A percentile compares a stretch with the other conserved stretches of the same genome.
Evolutionary conservation across 2,329 filamentous ascomycete genomes (phyloP).

Genomic region (Microsporum audouinii): DNA sequence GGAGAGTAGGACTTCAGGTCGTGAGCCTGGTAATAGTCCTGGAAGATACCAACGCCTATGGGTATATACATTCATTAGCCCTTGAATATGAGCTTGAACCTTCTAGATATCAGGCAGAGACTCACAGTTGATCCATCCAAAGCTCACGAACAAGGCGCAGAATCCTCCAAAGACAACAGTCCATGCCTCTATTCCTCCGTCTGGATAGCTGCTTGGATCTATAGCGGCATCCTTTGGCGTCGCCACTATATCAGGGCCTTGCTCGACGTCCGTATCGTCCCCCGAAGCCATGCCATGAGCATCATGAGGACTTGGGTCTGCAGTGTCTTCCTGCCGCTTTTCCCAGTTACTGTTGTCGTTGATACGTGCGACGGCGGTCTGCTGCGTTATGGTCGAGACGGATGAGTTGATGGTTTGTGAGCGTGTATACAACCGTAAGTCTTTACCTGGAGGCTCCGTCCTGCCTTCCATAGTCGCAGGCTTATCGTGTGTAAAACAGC

Average conservation of each 20-base stretch:
- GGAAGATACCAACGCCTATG: slow-evolving; percentile 42
- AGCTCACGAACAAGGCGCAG: slow-evolving; percentile 39
- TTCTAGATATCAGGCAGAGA: background rate
- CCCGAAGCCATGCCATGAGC: background rate
- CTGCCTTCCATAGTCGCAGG: background rate
- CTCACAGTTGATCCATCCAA: slow-evolving; percentile 42
- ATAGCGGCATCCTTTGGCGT: slow-evolving; percentile 6
- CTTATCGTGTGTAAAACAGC: background rate
- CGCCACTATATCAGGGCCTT: background rate
- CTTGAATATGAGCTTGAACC: background rate
- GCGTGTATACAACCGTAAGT: background rate
- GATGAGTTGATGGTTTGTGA: background rate
- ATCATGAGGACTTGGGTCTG: background rate
- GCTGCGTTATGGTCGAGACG: background rate
- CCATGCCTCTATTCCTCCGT: slow-evolving; percentile 26
- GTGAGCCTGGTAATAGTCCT: slow-evolving; percentile 46
- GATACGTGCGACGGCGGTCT: background rate
- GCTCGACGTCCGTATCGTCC: slow-evolving; percentile 4
- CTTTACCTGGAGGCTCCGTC: background rate
- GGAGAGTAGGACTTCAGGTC: slow-evolving; percentile 40
- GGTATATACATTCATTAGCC: slow-evolving; percentile 7
- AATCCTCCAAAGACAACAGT: slow-evolving; percentile 41
- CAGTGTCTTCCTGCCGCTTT: background rate
- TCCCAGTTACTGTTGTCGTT: background rate
- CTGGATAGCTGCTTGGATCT: slow-evolving; percentile 15